Percentiles rank a stretch among this genome's conserved stretches.
Evolutionary conservation across 352 stramenopile species (phyloP).

Genomic region (Globisporangium yorkense): DNA sequence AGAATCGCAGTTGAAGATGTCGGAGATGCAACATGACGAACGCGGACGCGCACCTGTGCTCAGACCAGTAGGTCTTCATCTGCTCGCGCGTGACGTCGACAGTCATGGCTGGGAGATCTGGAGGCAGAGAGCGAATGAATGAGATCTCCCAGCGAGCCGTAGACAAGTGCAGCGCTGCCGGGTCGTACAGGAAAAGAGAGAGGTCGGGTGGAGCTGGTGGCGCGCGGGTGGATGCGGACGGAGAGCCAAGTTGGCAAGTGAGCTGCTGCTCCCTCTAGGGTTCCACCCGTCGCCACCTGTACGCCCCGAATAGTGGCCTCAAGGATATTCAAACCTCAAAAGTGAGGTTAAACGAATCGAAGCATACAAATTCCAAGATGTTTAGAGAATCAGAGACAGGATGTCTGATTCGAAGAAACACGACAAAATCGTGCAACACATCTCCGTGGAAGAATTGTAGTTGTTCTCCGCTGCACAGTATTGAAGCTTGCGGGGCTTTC

Average conservation of each 20-base stretch:
- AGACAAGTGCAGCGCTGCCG: not conserved
- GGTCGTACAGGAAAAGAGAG: not conserved
- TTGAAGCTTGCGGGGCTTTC: not conserved
- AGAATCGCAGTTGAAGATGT: too few relatives aligned
- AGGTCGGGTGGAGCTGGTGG: not conserved
- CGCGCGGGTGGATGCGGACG: not conserved
- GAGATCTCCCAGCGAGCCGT: not conserved
- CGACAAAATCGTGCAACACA: not conserved
- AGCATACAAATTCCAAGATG: too few relatives aligned
- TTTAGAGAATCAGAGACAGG: too few relatives aligned
- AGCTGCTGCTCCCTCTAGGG: not conserved
- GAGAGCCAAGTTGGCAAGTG: constrained; percentile 8
- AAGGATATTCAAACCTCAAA: not conserved
- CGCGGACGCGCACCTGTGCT: constrained; percentile 36
- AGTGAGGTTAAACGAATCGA: not conserved
- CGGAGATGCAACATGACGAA: not conserved
- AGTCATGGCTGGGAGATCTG: constrained; percentile 24
- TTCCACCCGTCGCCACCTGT: not conserved
- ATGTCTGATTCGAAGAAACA: not conserved
- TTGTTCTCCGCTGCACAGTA: not conserved
- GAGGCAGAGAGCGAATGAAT: not conserved
- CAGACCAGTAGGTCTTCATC: constrained; percentile 82
- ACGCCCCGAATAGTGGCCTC: not conserved
- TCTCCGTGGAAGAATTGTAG: not conserved
- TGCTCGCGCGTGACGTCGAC: constrained; percentile 46